phyloP scores from a whole-genome alignment of 768 basidiomycete genomes.

The Cubamyces sp. region DNA sequence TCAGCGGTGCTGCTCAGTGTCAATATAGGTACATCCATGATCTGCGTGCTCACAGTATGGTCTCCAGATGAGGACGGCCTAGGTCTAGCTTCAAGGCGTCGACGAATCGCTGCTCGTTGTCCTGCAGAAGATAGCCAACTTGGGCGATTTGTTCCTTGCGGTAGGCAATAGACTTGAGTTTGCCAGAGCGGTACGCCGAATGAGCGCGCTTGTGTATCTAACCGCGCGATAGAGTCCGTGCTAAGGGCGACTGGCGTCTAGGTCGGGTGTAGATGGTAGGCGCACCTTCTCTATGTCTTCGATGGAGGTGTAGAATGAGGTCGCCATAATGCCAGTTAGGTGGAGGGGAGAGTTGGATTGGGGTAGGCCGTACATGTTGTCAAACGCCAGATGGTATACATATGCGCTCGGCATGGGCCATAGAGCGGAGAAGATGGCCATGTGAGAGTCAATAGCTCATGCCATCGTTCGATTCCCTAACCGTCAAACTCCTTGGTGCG shows the following conservation, averaged over 20 bases:
- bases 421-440: too few species aligned
- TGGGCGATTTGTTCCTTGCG: slow-evolving; percentile 77
- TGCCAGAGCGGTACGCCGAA: slow-evolving; percentile 64
- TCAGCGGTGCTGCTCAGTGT: slow-evolving; percentile 56
- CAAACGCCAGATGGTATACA: too few species aligned
- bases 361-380: too few species aligned
- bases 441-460: too few species aligned
- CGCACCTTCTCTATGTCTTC: slow-evolving; percentile 1
- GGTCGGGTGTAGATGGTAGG: too few species aligned
- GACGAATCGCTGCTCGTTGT: slow-evolving; percentile 66
- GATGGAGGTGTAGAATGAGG: background rate
- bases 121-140: slow-evolving; percentile 72
- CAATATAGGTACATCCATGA: slow-evolving; percentile 35
- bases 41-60: slow-evolving; percentile 47
- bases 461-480: too few species aligned
- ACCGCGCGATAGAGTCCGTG: too few species aligned
- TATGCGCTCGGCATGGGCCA: too few species aligned
- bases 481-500: too few species aligned
- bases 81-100: slow-evolving; percentile 65
- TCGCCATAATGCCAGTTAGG: background rate
- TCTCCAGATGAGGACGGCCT: slow-evolving; percentile 63
- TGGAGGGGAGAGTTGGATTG: too few species aligned
- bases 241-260: too few species aligned
- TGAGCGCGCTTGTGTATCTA: slow-evolving; percentile 61
- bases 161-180: slow-evolving; percentile 62